phyloP scores from a whole-genome alignment of 768 basidiomycete genomes.

The Nevesoporus exiguus region DNA sequence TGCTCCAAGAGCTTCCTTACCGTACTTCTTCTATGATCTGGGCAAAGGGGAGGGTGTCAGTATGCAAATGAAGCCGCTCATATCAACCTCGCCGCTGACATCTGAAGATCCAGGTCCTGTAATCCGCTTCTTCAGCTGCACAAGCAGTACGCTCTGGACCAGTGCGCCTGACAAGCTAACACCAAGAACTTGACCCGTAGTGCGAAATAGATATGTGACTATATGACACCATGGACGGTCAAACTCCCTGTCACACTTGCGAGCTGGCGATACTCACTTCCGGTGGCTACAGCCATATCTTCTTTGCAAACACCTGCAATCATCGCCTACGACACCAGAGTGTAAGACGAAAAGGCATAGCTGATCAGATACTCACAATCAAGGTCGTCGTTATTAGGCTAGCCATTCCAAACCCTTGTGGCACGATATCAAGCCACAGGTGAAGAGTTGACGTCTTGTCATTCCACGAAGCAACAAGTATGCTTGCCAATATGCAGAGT shows the following conservation, averaged over 20 bases:
- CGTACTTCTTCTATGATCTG: constrained; percentile 75
- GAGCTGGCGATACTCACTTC: constrained; percentile 55
- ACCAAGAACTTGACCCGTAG: constrained; percentile 92
- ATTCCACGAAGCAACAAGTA: constrained; percentile 65
- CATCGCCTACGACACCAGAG: constrained; percentile 59
- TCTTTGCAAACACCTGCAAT: constrained; percentile 77
- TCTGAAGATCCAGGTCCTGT: constrained; percentile 69
- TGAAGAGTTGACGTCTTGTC: constrained; percentile 55
- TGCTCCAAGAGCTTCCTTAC: constrained; percentile 32
- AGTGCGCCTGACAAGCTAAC: constrained; percentile 86
- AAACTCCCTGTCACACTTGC: constrained; percentile 7
- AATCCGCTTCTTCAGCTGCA: constrained; percentile 70
- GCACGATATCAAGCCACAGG: constrained; percentile 75
- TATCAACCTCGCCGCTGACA: constrained; percentile 45
- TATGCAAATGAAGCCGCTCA: constrained; percentile 17
- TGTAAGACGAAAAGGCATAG: constrained; percentile 4
- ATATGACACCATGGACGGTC: constrained; percentile 1
- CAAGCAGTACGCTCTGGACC: constrained; percentile 73
- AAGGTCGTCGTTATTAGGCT: constrained; percentile 83
- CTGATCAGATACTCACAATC: constrained; percentile 53
- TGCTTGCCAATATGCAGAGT: constrained; percentile 55
- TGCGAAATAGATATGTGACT: constrained; percentile 94
- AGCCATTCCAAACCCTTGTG: constrained; percentile 82
- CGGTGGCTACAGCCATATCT: constrained; percentile 86
- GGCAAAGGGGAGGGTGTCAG: constrained; percentile 21